These are phyloP conservation scores for Euclidium syriacum DNA, from an alignment of 345 rosid genomes.

Conservation along the genomic window DNA sequence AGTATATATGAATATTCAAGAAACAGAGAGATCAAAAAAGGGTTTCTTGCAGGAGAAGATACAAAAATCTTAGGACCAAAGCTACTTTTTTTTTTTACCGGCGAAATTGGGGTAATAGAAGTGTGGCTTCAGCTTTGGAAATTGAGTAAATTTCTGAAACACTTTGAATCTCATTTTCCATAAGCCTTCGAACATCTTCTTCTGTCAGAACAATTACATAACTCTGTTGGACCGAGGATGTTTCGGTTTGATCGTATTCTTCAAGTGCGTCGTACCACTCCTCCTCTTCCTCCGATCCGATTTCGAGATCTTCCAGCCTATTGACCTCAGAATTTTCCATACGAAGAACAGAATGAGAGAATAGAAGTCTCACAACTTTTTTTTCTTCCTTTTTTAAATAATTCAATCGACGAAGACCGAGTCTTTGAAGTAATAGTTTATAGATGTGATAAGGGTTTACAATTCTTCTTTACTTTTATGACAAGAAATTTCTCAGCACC, in stretches of 20 bases:
- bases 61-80: background rate
- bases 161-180: background rate
- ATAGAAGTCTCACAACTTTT: background rate
- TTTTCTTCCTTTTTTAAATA: background rate
- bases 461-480: background rate
- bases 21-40: conserved; percentile 11
- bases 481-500: background rate
- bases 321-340: background rate
- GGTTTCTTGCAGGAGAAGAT: background rate
- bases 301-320: background rate
- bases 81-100: conserved; percentile 1
- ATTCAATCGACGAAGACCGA: background rate
- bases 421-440: background rate
- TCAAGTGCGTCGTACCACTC: background rate
- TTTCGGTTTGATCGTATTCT: conserved; percentile 9
- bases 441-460: background rate
- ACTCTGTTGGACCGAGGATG: background rate
- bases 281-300: background rate
- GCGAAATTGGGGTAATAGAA: background rate
- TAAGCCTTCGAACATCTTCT: background rate
- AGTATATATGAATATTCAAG: background rate
- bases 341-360: background rate
- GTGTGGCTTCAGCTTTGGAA: conserved; percentile 18
- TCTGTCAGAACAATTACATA: conserved; percentile 7
- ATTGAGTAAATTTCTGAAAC: background rate